These are phyloP conservation scores for Ploettnerulaceae sp. DNA, from an alignment of 2,329 filamentous ascomycete species.

Conservation along the genomic window DNA sequence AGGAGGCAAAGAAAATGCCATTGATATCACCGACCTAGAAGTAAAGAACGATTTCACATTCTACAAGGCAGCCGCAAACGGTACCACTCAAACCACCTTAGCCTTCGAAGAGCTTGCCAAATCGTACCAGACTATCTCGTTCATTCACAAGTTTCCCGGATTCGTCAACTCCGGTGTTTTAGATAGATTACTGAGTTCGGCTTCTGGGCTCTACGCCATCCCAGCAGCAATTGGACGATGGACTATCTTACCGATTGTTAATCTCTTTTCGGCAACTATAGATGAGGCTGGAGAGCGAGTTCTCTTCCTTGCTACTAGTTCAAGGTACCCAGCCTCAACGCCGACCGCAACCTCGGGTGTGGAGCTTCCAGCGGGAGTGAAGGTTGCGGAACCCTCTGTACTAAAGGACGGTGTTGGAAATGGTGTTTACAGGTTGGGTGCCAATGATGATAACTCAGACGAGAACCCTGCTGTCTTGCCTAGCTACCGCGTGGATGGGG, in stretches of 20 bases:
- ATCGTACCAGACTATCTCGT: constrained; percentile 39
- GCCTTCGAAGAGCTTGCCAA: constrained; percentile 45
- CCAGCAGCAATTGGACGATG: constrained; percentile 21
- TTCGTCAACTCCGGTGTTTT: constrained; percentile 37
- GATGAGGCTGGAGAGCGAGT: constrained; percentile 39
- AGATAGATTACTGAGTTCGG: constrained; percentile 22
- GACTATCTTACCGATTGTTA: constrained; percentile 29
- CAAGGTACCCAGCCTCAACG: constrained; percentile 30
- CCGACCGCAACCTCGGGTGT: constrained; percentile 20
- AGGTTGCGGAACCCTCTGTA: constrained; percentile 28
- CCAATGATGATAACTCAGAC: constrained; percentile 33
- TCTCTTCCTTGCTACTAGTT: constrained; percentile 36
- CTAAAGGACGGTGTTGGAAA: constrained; percentile 35
- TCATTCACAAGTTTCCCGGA: constrained; percentile 30
- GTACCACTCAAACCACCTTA: constrained; percentile 48
- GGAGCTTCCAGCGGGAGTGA: constrained; percentile 17
- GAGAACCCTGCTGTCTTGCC: constrained; percentile 30
- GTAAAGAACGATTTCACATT: constrained; percentile 34
- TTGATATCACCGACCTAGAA: constrained; percentile 42
- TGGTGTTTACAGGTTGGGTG: constrained; percentile 38
- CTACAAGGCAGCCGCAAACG: constrained; percentile 40
- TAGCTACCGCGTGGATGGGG: constrained; percentile 29
- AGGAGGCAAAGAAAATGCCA: constrained; percentile 48
- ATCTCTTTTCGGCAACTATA: constrained; percentile 28
- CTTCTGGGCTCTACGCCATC: constrained; percentile 24